Evolutionary conservation across 1,284 basidiomycete genomes (phyloP).

Genomic region (Cutaneotrichosporon sp.): DNA sequence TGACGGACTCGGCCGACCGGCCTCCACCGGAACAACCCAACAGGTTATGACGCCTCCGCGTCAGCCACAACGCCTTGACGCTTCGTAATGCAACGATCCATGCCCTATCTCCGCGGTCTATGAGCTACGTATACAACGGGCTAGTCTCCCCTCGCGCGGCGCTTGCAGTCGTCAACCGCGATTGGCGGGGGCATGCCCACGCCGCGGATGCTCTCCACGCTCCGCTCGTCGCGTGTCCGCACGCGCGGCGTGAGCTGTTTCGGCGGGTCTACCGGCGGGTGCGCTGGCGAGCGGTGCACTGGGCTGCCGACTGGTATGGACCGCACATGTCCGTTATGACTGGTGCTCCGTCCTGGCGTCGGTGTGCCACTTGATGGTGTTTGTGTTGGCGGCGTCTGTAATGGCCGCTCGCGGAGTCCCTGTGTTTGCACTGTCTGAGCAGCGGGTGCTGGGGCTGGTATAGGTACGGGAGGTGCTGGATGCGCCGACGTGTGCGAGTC

Average conservation of each 20-base stretch:
- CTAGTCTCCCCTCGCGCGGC: slow-evolving; percentile 13
- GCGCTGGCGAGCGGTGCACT: not conserved
- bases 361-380: too few species aligned
- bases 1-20: too few species aligned
- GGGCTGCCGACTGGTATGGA: slow-evolving; percentile 1
- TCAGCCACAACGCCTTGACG: too few species aligned
- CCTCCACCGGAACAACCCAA: too few species aligned
- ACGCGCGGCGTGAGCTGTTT: slow-evolving; percentile 35
- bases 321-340: not conserved
- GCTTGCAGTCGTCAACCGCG: slow-evolving; percentile 9
- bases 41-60: too few species aligned
- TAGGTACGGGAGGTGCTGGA: not conserved
- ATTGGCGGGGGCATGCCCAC: not conserved
- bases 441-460: not conserved
- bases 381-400: too few species aligned
- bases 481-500: not conserved
- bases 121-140: too few species aligned
- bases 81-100: too few species aligned
- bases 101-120: too few species aligned
- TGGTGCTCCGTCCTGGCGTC: not conserved
- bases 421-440: not conserved
- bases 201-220: slow-evolving; percentile 19
- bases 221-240: slow-evolving; percentile 33
- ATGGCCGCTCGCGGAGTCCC: too few species aligned
- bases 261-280: slow-evolving; percentile 3